Conservation (phyloP, 1,139 yeast genomes). For the Arxiozyma heterogenica region DNA sequence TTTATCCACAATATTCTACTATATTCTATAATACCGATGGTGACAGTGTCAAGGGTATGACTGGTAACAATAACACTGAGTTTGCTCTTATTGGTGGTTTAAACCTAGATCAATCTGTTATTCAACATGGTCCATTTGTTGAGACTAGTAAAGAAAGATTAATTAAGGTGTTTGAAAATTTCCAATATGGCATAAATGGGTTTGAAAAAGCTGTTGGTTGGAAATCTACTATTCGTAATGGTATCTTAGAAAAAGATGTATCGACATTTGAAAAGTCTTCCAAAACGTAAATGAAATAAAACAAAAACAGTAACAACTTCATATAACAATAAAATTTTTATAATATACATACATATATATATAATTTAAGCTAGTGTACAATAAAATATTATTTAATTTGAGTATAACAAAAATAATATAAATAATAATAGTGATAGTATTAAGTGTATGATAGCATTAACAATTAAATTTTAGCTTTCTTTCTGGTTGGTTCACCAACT, state of each 20-base stretch:
- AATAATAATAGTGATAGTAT: too few species aligned
- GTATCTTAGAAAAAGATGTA: conserved; percentile 33
- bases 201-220: conserved; percentile 64
- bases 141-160: conserved; percentile 58
- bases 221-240: conserved; percentile 57
- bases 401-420: not conserved
- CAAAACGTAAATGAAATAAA: not conserved
- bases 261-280: conserved; percentile 5
- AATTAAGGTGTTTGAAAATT: conserved; percentile 60
- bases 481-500: conserved; percentile 36
- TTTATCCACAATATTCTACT: conserved; percentile 42
- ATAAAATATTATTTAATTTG: not conserved
- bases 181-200: conserved; percentile 59
- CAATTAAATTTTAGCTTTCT: conserved; percentile 19
- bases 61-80: conserved; percentile 32
- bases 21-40: conserved; percentile 65
- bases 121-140: conserved; percentile 73
- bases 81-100: conserved; percentile 73
- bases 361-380: too few species aligned
- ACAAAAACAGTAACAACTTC: too few species aligned
- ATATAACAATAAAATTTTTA: too few species aligned
- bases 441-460: not conserved
- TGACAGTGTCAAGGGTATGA: conserved; percentile 43
- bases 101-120: conserved; percentile 63
- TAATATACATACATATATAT: too few species aligned